A percentile compares a stretch with the other conserved stretches of the same genome.
Evolutionary conservation across 192 early-diverging fungal genomes (phyloP).

Genomic region (Martensiomyces pterosporus): DNA sequence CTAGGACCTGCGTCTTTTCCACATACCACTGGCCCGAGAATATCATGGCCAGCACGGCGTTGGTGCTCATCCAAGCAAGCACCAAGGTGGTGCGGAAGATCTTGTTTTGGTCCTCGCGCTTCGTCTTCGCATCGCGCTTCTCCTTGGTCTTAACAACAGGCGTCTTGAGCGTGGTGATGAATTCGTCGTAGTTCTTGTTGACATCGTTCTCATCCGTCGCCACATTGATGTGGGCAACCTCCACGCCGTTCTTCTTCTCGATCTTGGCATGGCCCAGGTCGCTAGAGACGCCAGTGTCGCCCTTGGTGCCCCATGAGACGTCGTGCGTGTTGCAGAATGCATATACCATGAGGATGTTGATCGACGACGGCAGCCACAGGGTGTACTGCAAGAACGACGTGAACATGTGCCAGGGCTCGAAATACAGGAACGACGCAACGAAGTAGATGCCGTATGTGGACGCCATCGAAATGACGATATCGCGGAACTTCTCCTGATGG

Average conservation of each 20-base stretch:
- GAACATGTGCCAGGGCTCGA: conserved; percentile 90
- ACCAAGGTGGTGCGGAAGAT: conserved; percentile 81
- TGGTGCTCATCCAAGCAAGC: conserved; percentile 83
- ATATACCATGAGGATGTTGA: conserved; percentile 91
- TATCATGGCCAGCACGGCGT: conserved; percentile 65
- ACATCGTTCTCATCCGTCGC: conserved; percentile 73
- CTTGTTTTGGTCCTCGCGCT: conserved; percentile 87
- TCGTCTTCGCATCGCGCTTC: conserved; percentile 68
- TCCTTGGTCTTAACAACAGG: conserved; percentile 28
- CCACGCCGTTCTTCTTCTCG: conserved; percentile 63
- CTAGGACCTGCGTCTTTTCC: conserved; percentile 22
- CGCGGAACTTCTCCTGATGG: conserved; percentile 60
- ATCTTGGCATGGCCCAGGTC: conserved; percentile 79
- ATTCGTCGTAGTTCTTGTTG: conserved; percentile 79
- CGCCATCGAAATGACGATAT: conserved; percentile 74
- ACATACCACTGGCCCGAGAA: conserved; percentile 59
- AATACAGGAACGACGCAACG: conserved; percentile 69
- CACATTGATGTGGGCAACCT: conserved; percentile 69
- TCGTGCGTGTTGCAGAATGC: conserved; percentile 95
- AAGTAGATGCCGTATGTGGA: conserved; percentile 84
- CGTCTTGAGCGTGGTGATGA: conserved; percentile 57
- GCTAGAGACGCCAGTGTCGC: conserved; percentile 63
- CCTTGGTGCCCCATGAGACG: conserved; percentile 96
- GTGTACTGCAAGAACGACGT: conserved; percentile 88
- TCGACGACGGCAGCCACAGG: conserved; percentile 78